These are phyloP conservation scores for Populus simonii DNA, from an alignment of 345 rosid species.

Conservation along the genomic window DNA sequence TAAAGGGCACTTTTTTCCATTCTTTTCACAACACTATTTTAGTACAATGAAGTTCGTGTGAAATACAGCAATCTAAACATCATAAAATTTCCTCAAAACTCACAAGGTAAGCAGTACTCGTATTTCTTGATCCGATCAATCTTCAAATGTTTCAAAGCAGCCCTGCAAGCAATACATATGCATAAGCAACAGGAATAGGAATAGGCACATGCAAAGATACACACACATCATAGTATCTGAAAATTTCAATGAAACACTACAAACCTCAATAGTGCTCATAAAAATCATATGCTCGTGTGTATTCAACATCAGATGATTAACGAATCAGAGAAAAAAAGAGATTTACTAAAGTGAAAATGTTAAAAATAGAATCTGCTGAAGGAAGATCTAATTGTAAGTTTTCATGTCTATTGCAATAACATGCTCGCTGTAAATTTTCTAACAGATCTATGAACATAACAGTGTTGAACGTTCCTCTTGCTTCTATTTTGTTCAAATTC, in stretches of 20 bases:
- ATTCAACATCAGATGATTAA: background rate
- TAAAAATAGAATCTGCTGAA: background rate
- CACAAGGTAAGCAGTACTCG: conserved; percentile 94
- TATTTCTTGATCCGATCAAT: conserved; percentile 80
- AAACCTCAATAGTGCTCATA: background rate
- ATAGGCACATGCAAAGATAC: background rate
- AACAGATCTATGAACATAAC: background rate
- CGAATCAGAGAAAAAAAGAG: background rate
- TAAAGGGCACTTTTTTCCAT: background rate
- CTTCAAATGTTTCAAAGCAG: conserved; percentile 88
- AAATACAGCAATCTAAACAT: conserved; percentile 1
- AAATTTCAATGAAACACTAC: background rate
- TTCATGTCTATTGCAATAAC: background rate
- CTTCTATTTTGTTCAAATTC: background rate
- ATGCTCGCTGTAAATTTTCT: background rate
- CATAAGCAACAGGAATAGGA: background rate
- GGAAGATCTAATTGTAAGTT: background rate
- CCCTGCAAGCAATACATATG: conserved; percentile 47
- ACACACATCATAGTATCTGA: background rate
- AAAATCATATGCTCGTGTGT: background rate
- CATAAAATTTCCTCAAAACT: conserved; percentile 37
- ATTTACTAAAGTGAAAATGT: background rate
- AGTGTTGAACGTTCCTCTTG: background rate
- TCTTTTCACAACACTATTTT: background rate
- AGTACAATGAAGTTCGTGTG: background rate